These are phyloP conservation scores for Zygoascus biomembranicola DNA, from an alignment of 805 yeast species.

Conservation along the genomic window DNA sequence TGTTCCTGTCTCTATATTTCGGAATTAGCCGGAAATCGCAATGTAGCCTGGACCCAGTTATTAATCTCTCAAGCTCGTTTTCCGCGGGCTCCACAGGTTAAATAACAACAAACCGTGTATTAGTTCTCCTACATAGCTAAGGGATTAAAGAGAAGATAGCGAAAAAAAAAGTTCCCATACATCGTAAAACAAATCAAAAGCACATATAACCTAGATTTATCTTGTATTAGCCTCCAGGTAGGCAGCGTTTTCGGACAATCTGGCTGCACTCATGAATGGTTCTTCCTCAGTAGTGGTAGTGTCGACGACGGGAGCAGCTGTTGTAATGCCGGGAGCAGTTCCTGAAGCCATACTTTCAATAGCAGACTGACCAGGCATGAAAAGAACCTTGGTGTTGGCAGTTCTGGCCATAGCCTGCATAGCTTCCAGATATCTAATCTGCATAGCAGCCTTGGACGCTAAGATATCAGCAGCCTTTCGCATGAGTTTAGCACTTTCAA, in stretches of 20 bases:
- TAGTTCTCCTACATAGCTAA: no score
- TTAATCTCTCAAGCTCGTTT: no score
- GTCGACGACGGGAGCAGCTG: slow-evolving; percentile 3
- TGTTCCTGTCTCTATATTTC: no score
- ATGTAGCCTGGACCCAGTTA: no score
- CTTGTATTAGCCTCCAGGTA: slow-evolving; percentile 5
- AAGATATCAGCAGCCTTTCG: slow-evolving; percentile 71
- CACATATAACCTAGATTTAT: neutral
- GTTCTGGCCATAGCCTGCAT: slow-evolving; percentile 62
- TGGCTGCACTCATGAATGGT: neutral
- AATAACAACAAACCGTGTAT: no score
- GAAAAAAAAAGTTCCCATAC: no score
- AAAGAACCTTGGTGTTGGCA: slow-evolving; percentile 59
- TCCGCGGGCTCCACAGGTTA: no score
- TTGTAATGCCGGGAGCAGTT: neutral
- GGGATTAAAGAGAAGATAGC: no score
- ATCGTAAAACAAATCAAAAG: no score
- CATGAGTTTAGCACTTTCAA: slow-evolving; percentile 67
- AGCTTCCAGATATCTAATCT: slow-evolving; percentile 70
- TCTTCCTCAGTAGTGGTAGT: slow-evolving; percentile 2
- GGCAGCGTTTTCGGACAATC: slow-evolving; percentile 10
- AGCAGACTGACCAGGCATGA: slow-evolving; percentile 51
- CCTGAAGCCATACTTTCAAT: slow-evolving; percentile 26
- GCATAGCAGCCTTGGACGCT: slow-evolving; percentile 70
- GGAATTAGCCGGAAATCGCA: no score